phyloP scores from a whole-genome alignment of 2,329 filamentous ascomycete species.

The Aspergillus pseudotamarii region DNA sequence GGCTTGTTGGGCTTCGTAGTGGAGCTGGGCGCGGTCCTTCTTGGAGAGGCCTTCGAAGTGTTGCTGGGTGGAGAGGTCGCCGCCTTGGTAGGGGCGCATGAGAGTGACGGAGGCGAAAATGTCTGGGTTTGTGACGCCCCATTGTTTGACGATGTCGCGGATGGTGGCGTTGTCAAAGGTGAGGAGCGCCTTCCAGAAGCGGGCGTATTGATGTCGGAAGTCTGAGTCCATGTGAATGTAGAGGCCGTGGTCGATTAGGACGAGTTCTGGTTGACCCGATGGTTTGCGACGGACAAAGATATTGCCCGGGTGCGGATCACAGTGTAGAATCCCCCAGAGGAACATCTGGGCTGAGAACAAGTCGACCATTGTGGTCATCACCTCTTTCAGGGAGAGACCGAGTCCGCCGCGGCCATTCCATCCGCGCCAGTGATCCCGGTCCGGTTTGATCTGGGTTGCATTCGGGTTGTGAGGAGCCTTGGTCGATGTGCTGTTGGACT shows the following conservation, averaged over 20 bases:
- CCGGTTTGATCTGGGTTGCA: slow-evolving; percentile 71
- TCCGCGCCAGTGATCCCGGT: slow-evolving; percentile 78
- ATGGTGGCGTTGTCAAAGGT: slow-evolving; percentile 90
- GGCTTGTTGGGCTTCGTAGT: slow-evolving; percentile 80
- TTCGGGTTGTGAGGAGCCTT: slow-evolving; percentile 39
- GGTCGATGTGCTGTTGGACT: slow-evolving; percentile 50
- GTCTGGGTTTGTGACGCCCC: slow-evolving; percentile 88
- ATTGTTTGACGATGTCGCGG: slow-evolving; percentile 68
- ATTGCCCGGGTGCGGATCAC: slow-evolving; percentile 95
- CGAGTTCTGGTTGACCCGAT: slow-evolving; percentile 81
- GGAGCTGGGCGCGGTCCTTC: slow-evolving; percentile 58
- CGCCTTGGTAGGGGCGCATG: slow-evolving; percentile 87
- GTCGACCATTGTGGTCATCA: slow-evolving; percentile 96
- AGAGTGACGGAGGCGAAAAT: slow-evolving; percentile 90
- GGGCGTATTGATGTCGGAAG: slow-evolving; percentile 83
- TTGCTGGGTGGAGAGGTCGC: slow-evolving; percentile 68
- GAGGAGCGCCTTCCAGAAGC: slow-evolving; percentile 92
- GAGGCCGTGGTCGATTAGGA: slow-evolving; percentile 94
- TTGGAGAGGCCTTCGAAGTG: slow-evolving; percentile 55
- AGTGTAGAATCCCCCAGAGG: slow-evolving; percentile 93
- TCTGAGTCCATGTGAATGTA: slow-evolving; percentile 87
- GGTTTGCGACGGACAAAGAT: slow-evolving; percentile 90
- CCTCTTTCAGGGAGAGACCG: slow-evolving; percentile 77
- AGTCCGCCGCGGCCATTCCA: slow-evolving; percentile 73
- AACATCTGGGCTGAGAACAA: slow-evolving; percentile 98